Conservation (phyloP, 1,139 yeast genomes). For the Hyphopichia khmerensis region DNA sequence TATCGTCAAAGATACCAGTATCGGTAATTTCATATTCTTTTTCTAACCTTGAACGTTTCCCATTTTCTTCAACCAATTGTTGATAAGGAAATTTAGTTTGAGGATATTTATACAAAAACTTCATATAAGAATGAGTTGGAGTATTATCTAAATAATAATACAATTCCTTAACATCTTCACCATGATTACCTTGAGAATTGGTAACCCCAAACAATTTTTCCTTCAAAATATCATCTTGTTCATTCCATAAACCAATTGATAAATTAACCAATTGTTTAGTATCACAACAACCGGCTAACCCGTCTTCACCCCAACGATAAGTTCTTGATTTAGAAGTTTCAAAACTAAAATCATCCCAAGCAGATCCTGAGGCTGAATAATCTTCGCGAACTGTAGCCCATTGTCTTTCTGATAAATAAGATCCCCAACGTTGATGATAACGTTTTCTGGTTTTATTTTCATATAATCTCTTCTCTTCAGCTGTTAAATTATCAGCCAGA, state of each 20-base stretch:
- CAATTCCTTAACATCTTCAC: conserved; percentile 88
- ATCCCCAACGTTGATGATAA: conserved; percentile 92
- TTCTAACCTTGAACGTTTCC: conserved; percentile 61
- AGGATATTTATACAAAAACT: conserved; percentile 89
- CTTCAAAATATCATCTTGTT: conserved; percentile 79
- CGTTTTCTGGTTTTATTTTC: conserved; percentile 57
- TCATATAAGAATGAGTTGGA: conserved; percentile 93
- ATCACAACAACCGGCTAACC: conserved; percentile 89
- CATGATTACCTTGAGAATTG: conserved; percentile 93
- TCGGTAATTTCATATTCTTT: conserved; percentile 72
- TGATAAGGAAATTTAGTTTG: conserved; percentile 82
- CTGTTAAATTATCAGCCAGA: conserved; percentile 24
- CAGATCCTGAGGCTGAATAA: conserved; percentile 83
- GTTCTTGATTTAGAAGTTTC: conserved; percentile 82
- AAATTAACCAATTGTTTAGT: conserved; percentile 77
- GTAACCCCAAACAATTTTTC: conserved; percentile 89
- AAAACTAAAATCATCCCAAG: conserved; percentile 90
- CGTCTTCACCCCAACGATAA: conserved; percentile 97
- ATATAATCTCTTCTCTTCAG: conserved; percentile 68
- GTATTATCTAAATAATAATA: conserved; percentile 87
- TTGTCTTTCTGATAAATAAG: conserved; percentile 84
- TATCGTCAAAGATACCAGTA: conserved; percentile 74
- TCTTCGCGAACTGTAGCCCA: conserved; percentile 97
- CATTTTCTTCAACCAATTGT: conserved; percentile 69
- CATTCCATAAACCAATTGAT: conserved; percentile 90